Base-by-base conservation (phyloP, 2,329 filamentous ascomycete genomes). In the Endothia cerciana region DNA sequence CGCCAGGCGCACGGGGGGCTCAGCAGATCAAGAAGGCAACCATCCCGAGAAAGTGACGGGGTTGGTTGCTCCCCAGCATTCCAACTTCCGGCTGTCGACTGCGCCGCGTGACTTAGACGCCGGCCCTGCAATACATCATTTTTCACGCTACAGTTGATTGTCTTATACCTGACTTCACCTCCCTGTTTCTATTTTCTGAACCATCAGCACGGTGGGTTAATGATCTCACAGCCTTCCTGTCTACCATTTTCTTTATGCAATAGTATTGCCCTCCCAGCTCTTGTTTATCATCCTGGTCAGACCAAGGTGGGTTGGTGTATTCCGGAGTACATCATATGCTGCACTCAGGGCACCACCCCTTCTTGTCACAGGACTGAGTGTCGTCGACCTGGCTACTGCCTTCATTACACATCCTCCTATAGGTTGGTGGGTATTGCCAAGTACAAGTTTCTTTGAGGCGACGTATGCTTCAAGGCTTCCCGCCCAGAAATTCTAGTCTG, bases 1-100 rank as follows among this genome's bases (percentile, higher is more conserved):
- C 59, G 11, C 25, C 45, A 51, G 6, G 33, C 33, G 43, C 45
- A 51, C 45, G 33, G 47, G 47, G 10, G 36, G 60, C 60, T 62
- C 60, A 62, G 60, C 60, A 62, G 60, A 40, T 38, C 47, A 28
- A 28, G 15, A 30, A 62, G 47, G 60, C 60, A 62, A 36, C 47
- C 60, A 41, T 33, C 17, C 58, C 28, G 28, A 47, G 28, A 10
- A n/a, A 10, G 41, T 60, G 58, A 25, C 28, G 28, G 41, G 38
- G 51, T n/a, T 56, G 19, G 51, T 22, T 47, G 51, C 25, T 56
- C 47, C 28, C 60, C 49, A 17, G 36, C 19, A 3, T 22, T 28
- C 22, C 56, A 30, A 30, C 25, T 43, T n/a, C 60, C 30, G 60
- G n/a, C 36, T 56, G 28, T 45, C n/a, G 60, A 62, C 60, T 22